Evolutionary conservation across 2,329 filamentous ascomycete genomes (phyloP).

Genomic region (Botryosphaeria dothidea): DNA sequence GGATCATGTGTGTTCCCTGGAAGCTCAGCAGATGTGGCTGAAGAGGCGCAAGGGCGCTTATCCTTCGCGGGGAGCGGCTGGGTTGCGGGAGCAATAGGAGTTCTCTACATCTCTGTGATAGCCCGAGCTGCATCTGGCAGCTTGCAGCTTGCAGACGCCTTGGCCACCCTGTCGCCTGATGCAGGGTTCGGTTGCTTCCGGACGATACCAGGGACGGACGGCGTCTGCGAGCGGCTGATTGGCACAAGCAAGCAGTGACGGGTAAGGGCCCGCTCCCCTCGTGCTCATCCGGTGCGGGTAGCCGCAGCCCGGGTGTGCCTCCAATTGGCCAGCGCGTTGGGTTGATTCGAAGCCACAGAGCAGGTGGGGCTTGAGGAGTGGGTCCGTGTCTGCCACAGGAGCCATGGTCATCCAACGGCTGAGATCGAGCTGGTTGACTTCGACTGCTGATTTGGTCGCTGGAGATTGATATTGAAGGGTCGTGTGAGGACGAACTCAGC

Average conservation of each 20-base stretch:
- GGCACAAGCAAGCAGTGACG: constrained; percentile 16
- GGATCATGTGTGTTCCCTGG: constrained; percentile 15
- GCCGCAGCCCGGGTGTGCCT: constrained; percentile 2
- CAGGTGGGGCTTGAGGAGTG: not conserved
- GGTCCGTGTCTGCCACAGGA: not conserved
- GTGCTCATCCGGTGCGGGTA: constrained; percentile 12
- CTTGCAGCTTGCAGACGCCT: constrained; percentile 15
- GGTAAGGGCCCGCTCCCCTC: constrained; percentile 10
- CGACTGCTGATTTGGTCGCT: not conserved
- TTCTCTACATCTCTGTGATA: not conserved
- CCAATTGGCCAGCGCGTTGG: constrained; percentile 4
- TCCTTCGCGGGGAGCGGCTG: constrained; percentile 4
- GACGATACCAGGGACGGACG: constrained; percentile 13
- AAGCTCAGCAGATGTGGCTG: constrained; percentile 17
- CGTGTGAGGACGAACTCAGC: not conserved
- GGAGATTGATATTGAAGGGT: not conserved
- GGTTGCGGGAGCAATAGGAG: constrained; percentile 2
- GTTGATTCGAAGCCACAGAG: not conserved
- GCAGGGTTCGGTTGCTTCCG: constrained; percentile 21
- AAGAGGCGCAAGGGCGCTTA: constrained; percentile 16
- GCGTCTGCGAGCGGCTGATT: constrained; percentile 20
- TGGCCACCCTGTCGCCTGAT: constrained; percentile 13
- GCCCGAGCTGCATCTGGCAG: constrained; percentile 15
- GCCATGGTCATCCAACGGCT: constrained; percentile 13
- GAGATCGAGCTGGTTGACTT: constrained; percentile 1